Base-by-base conservation (phyloP, 352 stramenopile species). In the Phytophthora aleatoria region DNA sequence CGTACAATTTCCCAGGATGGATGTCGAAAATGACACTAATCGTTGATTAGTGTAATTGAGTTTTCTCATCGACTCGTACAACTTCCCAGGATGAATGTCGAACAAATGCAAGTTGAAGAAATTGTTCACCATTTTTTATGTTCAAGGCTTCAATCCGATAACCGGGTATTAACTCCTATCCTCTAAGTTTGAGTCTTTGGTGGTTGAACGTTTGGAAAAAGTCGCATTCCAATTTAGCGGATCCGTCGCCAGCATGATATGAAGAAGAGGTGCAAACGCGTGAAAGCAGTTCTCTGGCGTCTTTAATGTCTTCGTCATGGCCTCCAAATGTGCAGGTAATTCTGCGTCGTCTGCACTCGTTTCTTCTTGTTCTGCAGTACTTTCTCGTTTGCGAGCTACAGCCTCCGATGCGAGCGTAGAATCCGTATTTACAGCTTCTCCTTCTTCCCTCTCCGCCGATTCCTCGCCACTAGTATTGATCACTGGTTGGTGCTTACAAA, bases 251-350 rank as follows among this genome's bases (percentile, higher is more conserved):
- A 82, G 24, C n/a, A 71, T 57, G 2, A 85, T 61, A 11, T 81
- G 67, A 38, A 81, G 60, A 12, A 85, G 57, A 16, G 67, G 31
- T 27, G 69, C 56, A 50, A 86, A 83, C 26, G 77, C 76, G 38
- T 77, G 53, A 12, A 85, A 71, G 27, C 77, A 85, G 24, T 62
- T 50, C 15, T 63, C 38, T 6, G 64, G 63, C 7, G 64, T 73
- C 15, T 60, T 64, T 1, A 83, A 59, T 16, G 62, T 58, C 5
- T 73, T 50, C 6, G 59, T 61, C 71, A 85, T 75, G 11, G 43
- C 44, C 2, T 52, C 15, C 9, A 74, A 2, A 10, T 69, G 27
- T 0, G 28, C 11, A 0, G 59, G 44, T 15, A 72, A 33, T 10
- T 68, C 57, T 55, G 39, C 35, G 35, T 27, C 6, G 5, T 30